phyloP scores from a whole-genome alignment of 768 basidiomycete species.

The Lentinula lateritia region DNA sequence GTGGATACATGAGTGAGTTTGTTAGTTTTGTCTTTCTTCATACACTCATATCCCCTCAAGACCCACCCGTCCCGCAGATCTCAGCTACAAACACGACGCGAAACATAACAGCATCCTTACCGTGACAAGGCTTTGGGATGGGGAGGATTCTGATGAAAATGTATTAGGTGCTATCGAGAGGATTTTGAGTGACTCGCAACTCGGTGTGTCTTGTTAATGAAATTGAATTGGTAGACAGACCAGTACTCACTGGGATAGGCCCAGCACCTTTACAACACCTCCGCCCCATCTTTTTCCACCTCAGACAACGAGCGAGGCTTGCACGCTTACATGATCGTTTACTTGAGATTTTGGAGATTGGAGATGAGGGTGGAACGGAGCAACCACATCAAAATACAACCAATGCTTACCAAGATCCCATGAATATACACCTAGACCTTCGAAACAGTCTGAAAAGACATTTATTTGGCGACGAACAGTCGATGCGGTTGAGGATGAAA shows the following conservation, averaged over 20 bases:
- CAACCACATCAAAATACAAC: no score
- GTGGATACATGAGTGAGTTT: constrained; percentile 71
- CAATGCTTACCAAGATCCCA: no score
- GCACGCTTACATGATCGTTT: constrained; percentile 34
- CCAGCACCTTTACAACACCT: constrained; percentile 44
- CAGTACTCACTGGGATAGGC: constrained; percentile 19
- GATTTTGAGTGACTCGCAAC: constrained; percentile 22
- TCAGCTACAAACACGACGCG: constrained; percentile 79
- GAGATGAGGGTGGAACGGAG: no score
- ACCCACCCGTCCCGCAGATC: constrained; percentile 58
- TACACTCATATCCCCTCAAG: constrained; percentile 25
- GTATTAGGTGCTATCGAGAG: constrained; percentile 26
- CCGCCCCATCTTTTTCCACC: constrained; percentile 44
- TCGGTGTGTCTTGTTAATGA: constrained; percentile 20
- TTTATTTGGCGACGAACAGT: constrained; percentile 56
- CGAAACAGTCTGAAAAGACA: constrained; percentile 46
- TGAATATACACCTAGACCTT: constrained; percentile 36
- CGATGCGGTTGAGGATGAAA: constrained; percentile 50
- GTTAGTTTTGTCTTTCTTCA: neutral
- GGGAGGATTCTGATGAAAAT: constrained; percentile 24
- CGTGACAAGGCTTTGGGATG: constrained; percentile 52
- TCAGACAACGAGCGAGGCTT: constrained; percentile 31
- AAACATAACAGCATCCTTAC: constrained; percentile 51
- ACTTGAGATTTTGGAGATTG: constrained; percentile 34
- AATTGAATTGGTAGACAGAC: neutral